Evolutionary conservation across 2,329 filamentous ascomycete species (phyloP), one percentile per base, ranked within the genome.

Genomic region (Talaromyces sp.): DNA sequence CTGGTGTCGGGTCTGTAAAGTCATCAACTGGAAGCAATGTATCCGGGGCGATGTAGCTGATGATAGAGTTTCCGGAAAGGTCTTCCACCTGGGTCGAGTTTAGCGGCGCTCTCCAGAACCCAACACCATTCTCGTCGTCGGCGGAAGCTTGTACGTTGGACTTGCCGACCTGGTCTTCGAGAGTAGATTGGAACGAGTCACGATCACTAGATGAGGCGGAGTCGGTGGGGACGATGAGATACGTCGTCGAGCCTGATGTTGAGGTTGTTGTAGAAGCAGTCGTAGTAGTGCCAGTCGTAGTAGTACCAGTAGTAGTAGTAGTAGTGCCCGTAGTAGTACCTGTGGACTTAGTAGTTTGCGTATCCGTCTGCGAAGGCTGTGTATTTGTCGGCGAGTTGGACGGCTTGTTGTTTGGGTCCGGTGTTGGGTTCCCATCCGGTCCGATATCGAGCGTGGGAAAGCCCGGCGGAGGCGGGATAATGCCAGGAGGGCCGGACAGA

Each of bases 401-500:
- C 27, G 50, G 50, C 1, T 31, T 16, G 16, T 53, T 53, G 31
- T 56, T 56, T 9, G 54, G 54, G 34, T 56, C 54, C n/a, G 54
- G 54, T 8, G 54, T 56, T 1, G 54, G 54, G 5, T 56, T 36
- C 3, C 54, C 54, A 36, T 56, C 54, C 18, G 54, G 54, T 4
- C 31, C 54, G 23, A 56, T 56, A 33, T 56, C 54, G 30, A 56
- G 54, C 31, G 54, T 56, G 16, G 54, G 54, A 40, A 56, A 56
- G 5, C 54, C 54, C 16, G 54, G 34, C 8, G 54, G 54, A 12
- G 54, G 54, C 30, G 54, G 54, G 7, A 56, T 36, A 28, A 56
- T 56, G 5, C 54, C 54, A n/a, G 54, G 54, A 27, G 54, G 54
- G 16, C 54, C 54, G 33, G 31, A 40, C 5, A 56, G 6, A 40